phyloP scores from a whole-genome alignment of 345 rosid genomes.

The Cardiospermum halicacabum region DNA sequence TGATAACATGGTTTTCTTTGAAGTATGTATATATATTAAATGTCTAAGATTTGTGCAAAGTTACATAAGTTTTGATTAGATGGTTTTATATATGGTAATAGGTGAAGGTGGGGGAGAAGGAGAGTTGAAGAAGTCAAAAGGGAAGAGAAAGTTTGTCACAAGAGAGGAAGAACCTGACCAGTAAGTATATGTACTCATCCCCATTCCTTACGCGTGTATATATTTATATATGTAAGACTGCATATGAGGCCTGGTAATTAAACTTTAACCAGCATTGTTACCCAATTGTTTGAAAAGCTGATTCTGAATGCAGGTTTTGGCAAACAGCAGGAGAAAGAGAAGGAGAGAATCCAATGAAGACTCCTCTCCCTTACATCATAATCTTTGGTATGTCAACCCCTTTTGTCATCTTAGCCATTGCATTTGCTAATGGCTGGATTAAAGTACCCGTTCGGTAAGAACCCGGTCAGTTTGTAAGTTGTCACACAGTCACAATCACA shows the following conservation, averaged over 20 bases:
- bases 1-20: too few species aligned
- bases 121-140: constrained; percentile 67
- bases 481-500: neutral
- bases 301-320: constrained; percentile 63
- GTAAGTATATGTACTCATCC: too few species aligned
- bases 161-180: constrained; percentile 88
- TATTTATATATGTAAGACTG: neutral
- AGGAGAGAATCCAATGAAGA: constrained; percentile 95
- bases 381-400: constrained; percentile 95
- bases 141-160: constrained; percentile 77
- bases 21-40: too few species aligned
- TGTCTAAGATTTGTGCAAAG: too few species aligned
- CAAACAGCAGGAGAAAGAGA: constrained; percentile 86
- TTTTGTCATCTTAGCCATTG: constrained; percentile 86
- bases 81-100: constrained; percentile 16
- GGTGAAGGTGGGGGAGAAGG: constrained; percentile 62
- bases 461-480: neutral
- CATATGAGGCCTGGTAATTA: neutral
- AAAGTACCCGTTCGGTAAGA: constrained; percentile 73
- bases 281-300: neutral
- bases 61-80: neutral
- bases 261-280: too few species aligned
- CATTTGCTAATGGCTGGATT: constrained; percentile 91
- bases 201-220: neutral
- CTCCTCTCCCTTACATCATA: constrained; percentile 82